Conservation (phyloP, 192 early-diverging fungal genomes). For the Coemansia aciculifera region DNA sequence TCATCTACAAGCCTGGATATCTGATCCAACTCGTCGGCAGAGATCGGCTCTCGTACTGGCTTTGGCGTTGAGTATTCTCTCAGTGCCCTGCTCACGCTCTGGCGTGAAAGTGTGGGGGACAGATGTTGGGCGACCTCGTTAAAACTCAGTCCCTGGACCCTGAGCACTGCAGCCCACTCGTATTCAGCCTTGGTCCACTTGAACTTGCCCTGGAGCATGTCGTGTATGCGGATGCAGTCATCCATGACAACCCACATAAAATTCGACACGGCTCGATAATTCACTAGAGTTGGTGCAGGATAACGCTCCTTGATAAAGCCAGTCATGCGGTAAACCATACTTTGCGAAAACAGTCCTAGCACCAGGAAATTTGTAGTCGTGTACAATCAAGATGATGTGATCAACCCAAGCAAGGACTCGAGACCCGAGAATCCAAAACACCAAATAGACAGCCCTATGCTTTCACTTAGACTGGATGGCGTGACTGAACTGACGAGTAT, state of each 20-base stretch:
- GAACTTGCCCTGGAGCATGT: conserved; percentile 3
- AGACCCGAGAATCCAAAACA: too few relatives aligned
- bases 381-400: too few relatives aligned
- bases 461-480: too few relatives aligned
- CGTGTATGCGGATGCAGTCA: conserved; percentile 15
- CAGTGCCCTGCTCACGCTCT: not conserved
- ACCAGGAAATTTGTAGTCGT: too few relatives aligned
- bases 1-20: not conserved
- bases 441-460: too few relatives aligned
- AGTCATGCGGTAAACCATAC: conserved; percentile 11
- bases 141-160: conserved; percentile 6
- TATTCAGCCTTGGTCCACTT: conserved; percentile 1
- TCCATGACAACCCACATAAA: conserved; percentile 19
- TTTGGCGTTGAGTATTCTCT: not conserved
- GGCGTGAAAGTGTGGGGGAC: not conserved
- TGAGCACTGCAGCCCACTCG: not conserved
- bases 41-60: not conserved
- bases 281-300: conserved; percentile 1
- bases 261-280: conserved; percentile 21
- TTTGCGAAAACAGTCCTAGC: not conserved
- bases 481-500: too few relatives aligned
- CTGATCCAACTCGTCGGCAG: not conserved
- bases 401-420: too few relatives aligned
- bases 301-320: conserved; percentile 17
- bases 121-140: conserved; percentile 9